Percentiles rank a stretch among this genome's conserved stretches.
These are phyloP conservation scores for Curvularia sp. DNA, from an alignment of 2,329 filamentous ascomycete genomes.

Conservation along the genomic window DNA sequence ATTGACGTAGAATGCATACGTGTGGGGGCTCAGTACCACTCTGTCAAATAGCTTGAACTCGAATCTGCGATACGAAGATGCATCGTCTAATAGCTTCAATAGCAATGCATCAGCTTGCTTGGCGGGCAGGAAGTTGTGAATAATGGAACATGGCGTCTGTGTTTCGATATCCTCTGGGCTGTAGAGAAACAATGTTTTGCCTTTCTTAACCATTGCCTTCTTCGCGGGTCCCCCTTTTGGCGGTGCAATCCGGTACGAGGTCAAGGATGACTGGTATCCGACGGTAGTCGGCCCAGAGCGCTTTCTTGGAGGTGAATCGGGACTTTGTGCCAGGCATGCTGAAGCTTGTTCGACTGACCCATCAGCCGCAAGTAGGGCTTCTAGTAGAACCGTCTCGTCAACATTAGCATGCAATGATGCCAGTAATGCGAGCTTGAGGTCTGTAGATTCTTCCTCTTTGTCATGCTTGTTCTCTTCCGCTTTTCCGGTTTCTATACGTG, in stretches of 20 bases:
- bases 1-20: slow-evolving; percentile 82
- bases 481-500: background rate
- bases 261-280: slow-evolving; percentile 56
- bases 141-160: slow-evolving; percentile 87
- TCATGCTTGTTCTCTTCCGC: background rate
- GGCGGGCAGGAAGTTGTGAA: slow-evolving; percentile 84
- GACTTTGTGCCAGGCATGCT: slow-evolving; percentile 57
- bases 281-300: slow-evolving; percentile 27
- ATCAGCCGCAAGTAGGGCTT: slow-evolving; percentile 77
- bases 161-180: slow-evolving; percentile 79
- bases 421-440: slow-evolving; percentile 85
- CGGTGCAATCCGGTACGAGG: slow-evolving; percentile 31
- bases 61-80: slow-evolving; percentile 71
- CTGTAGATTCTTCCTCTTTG: slow-evolving; percentile 74
- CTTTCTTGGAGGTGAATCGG: slow-evolving; percentile 45
- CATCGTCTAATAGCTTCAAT: slow-evolving; percentile 75
- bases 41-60: slow-evolving; percentile 89
- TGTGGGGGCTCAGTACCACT: slow-evolving; percentile 84
- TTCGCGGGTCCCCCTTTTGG: slow-evolving; percentile 18
- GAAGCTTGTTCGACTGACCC: slow-evolving; percentile 75
- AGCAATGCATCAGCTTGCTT: slow-evolving; percentile 77
- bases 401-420: slow-evolving; percentile 74
- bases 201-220: slow-evolving; percentile 71
- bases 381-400: slow-evolving; percentile 73
- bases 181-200: slow-evolving; percentile 83